Conservation (phyloP, 495 filamentous ascomycete species). For the Aspergillus bridgeri region DNA sequence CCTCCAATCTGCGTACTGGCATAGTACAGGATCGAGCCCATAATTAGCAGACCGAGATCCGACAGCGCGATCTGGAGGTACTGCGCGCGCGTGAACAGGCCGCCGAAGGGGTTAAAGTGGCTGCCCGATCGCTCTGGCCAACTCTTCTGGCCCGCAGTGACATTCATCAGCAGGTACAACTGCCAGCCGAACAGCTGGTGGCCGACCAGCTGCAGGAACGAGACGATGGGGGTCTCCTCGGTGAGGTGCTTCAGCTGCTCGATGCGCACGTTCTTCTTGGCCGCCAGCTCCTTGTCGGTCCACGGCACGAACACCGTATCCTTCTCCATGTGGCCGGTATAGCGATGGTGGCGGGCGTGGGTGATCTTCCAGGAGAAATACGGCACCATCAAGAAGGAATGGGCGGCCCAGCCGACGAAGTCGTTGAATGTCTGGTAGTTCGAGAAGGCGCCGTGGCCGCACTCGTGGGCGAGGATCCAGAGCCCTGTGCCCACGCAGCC, state of each 20-base stretch:
- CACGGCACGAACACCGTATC: slow-evolving; percentile 58
- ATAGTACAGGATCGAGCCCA: slow-evolving; percentile 41
- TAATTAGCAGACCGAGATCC: slow-evolving; percentile 54
- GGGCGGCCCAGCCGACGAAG: slow-evolving; percentile 62
- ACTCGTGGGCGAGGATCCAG: slow-evolving; percentile 87
- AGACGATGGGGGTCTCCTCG: slow-evolving; percentile 56
- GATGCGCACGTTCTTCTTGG: slow-evolving; percentile 28
- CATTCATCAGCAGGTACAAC: slow-evolving; percentile 52
- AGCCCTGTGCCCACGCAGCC: slow-evolving; percentile 75
- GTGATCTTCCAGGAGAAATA: slow-evolving; percentile 78
- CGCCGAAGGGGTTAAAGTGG: slow-evolving; percentile 58
- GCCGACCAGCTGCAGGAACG: slow-evolving; percentile 43
- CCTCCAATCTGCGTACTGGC: slow-evolving; percentile 44
- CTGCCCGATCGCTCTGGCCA: slow-evolving; percentile 45
- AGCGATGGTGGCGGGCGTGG: slow-evolving; percentile 69
- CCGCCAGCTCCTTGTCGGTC: slow-evolving; percentile 39
- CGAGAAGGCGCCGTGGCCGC: slow-evolving; percentile 76
- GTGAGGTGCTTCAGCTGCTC: slow-evolving; percentile 43
- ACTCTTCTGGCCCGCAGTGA: slow-evolving; percentile 48
- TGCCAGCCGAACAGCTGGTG: slow-evolving; percentile 59
- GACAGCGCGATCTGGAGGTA: slow-evolving; percentile 52
- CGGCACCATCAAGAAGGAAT: slow-evolving; percentile 64
- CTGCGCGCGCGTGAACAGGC: slow-evolving; percentile 60
- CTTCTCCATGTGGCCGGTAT: slow-evolving; percentile 56
- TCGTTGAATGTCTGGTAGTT: slow-evolving; percentile 58